Base-by-base conservation (phyloP, 2,329 filamentous ascomycete species). In the Lizonia empirigonia region DNA sequence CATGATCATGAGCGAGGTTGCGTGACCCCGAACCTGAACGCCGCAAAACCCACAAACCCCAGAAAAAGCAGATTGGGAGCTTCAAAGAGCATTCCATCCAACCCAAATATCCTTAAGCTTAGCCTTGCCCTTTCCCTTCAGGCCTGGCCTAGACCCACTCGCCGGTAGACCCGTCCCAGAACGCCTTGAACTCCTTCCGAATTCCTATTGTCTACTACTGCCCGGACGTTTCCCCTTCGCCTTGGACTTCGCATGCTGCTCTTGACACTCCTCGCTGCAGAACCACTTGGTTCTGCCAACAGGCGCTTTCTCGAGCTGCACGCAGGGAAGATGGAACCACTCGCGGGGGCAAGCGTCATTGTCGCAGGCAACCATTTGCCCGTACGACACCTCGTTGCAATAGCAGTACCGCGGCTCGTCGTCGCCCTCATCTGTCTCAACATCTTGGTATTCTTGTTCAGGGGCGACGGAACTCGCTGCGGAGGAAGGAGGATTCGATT, bases 291-390 rank as follows among this genome's bases (percentile, higher is more conserved):
- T 65, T 30, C 66, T 58, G n/a, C 63, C 61, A 13, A 77, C 76
- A 0, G 85, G 85, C 59, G 84, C 81, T 60, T 81, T 80, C 34
- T 79, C 82, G 62, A 87, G 73, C 16, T 83, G 82, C 42, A 86
- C 83, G 61, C 85, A 87, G 32, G 79, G 82, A 69, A 85, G 79
- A 75, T 87, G 85, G 70, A 87, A 87, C 85, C 85, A 87, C 67
- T 87, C 84, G 56, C 82, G 80, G 10, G 81, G 79, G 71, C 85
- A 87, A 49, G 78, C 76, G 29, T 85, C 82, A 65, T 87, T 86
- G 68, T 87, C 85, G 63, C 85, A 87, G 10, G 83, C 85, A 32
- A 87, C 82, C 85, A 87, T 87, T 63, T 85, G 82, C 15, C 85
- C 85, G 64, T 85, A 86, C 56, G 80, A 83, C 29, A 86, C 84